Conservation (phyloP, 441 rosid genomes). For the Melastoma candidum region DNA sequence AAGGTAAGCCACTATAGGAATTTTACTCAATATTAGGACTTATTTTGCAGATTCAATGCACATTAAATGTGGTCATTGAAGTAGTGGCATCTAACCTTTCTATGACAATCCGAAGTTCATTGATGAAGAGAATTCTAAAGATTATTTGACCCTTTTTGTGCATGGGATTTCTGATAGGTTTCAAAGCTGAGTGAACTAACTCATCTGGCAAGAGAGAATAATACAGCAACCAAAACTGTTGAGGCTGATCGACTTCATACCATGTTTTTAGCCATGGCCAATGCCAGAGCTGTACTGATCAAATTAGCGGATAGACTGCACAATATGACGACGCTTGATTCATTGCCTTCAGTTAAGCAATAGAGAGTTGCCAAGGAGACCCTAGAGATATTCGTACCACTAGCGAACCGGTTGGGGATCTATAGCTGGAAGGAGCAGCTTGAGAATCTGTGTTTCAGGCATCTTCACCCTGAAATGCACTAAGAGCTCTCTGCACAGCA, state of each 20-base stretch:
- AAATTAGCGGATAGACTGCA: slow-evolving; percentile 94
- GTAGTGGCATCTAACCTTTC: too few relatives aligned
- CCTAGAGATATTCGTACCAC: slow-evolving; percentile 74
- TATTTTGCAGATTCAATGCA: too few relatives aligned
- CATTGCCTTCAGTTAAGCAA: slow-evolving; percentile 63
- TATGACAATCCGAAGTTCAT: too few relatives aligned
- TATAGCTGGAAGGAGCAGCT: slow-evolving; percentile 85
- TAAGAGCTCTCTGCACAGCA: slow-evolving; percentile 58
- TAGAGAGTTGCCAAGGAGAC: slow-evolving; percentile 92
- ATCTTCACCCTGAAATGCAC: slow-evolving; percentile 73
- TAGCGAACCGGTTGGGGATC: slow-evolving; percentile 80
- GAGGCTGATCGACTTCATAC: slow-evolving; percentile 94
- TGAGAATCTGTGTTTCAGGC: slow-evolving; percentile 83
- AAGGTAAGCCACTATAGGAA: too few relatives aligned
- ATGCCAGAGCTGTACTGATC: slow-evolving; percentile 91
- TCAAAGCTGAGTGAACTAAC: slow-evolving; percentile 91
- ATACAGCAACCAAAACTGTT: slow-evolving; percentile 66
- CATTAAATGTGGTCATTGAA: too few relatives aligned
- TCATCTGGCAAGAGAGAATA: slow-evolving; percentile 86
- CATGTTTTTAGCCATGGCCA: slow-evolving; percentile 93
- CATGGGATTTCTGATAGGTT: slow-evolving; percentile 30
- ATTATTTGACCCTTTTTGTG: too few relatives aligned
- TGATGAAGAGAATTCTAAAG: too few relatives aligned
- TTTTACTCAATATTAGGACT: too few relatives aligned
- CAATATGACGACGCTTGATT: slow-evolving; percentile 83